phyloP scores from a whole-genome alignment of 176 grass and related monocot species.

The Thinopyrum elongatum region DNA sequence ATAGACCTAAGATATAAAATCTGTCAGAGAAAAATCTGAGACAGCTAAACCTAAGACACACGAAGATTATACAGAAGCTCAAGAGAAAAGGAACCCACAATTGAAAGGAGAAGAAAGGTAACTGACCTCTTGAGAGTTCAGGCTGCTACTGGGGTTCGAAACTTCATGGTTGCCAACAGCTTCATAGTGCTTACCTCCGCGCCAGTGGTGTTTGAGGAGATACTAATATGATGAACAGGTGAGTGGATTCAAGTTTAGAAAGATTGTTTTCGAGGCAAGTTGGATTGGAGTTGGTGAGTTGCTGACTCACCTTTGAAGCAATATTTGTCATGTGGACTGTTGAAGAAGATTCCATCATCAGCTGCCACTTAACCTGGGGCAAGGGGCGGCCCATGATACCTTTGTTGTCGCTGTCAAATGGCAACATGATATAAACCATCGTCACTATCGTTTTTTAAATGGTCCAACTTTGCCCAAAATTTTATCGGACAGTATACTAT shows the following conservation, averaged over 20 bases:
- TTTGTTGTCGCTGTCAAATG: conserved; percentile 4
- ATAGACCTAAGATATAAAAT: not conserved
- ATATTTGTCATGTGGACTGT: not conserved
- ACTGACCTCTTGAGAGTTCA: conserved; percentile 31
- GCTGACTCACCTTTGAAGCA: conserved; percentile 46
- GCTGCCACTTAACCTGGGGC: conserved; percentile 36
- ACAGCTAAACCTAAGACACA: not conserved
- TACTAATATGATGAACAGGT: conserved; percentile 25
- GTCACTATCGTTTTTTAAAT: not conserved
- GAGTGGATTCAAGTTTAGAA: conserved; percentile 3
- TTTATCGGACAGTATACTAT: not conserved
- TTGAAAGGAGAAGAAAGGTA: not conserved
- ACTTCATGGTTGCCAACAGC: not conserved
- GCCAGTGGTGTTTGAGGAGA: not conserved
- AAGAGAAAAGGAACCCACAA: not conserved
- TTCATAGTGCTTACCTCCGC: not conserved
- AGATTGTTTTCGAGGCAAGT: conserved; percentile 16
- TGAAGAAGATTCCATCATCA: conserved; percentile 10
- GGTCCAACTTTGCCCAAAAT: not conserved
- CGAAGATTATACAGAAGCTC: not conserved
- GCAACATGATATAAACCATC: not conserved
- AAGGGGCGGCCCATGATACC: conserved; percentile 29
- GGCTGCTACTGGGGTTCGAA: not conserved
- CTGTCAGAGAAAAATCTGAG: not conserved
- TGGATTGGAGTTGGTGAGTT: conserved; percentile 28